phyloP scores from a whole-genome alignment of 345 rosid species.

The Sisymbrium altissimum region DNA sequence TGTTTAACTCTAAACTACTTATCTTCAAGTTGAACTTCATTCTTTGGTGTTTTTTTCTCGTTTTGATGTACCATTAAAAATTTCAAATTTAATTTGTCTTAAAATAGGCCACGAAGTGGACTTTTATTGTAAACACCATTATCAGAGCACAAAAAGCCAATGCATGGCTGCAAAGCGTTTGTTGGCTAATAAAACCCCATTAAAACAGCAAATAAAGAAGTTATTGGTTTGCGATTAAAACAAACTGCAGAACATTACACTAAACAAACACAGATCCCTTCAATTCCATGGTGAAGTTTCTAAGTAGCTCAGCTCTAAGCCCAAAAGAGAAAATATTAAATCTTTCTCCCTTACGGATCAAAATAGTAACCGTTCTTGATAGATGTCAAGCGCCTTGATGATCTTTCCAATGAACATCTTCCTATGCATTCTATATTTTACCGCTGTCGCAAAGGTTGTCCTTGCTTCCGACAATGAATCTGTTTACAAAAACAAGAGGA shows the following conservation, averaged over 20 bases:
- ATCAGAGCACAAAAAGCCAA: constrained; percentile 9
- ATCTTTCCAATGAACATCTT: constrained; percentile 73
- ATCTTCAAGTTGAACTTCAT: too few relatives aligned
- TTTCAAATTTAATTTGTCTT: not conserved
- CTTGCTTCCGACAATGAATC: constrained; percentile 62
- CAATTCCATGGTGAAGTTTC: constrained; percentile 4
- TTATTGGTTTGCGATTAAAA: constrained; percentile 1
- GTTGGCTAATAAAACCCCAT: not conserved
- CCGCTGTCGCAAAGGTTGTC: constrained; percentile 54
- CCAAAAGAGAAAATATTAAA: not conserved
- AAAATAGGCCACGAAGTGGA: constrained; percentile 18
- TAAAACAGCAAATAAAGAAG: not conserved
- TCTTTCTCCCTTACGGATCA: constrained; percentile 12
- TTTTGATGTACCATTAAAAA: too few relatives aligned
- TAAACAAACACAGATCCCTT: constrained; percentile 7
- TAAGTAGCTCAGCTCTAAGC: not conserved
- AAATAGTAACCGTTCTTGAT: constrained; percentile 70
- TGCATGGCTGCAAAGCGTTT: constrained; percentile 27
- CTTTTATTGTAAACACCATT: constrained; percentile 26
- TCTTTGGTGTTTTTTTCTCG: too few relatives aligned
- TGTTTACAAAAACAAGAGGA: constrained; percentile 12
- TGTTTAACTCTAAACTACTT: too few relatives aligned
- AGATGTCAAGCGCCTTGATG: constrained; percentile 62
- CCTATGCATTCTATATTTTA: constrained; percentile 80
- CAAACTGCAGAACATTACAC: constrained; percentile 15